A percentile compares a stretch with the other conserved stretches of the same genome.
These are phyloP conservation scores for Pisolithus albus DNA, from an alignment of 768 basidiomycete species.

Conservation along the genomic window DNA sequence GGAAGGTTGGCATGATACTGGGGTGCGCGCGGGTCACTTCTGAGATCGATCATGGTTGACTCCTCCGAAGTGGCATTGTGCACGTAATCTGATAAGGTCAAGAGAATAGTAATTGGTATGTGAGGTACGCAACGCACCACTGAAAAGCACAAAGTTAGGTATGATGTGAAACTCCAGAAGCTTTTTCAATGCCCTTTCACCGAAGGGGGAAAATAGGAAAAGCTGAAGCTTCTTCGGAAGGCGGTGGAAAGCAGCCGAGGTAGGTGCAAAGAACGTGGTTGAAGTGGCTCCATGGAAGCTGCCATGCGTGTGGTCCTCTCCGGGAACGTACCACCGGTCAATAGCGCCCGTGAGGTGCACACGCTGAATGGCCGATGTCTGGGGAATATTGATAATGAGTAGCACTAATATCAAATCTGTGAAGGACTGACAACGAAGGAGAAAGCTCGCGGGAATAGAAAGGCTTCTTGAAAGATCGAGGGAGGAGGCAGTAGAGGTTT, in stretches of 20 bases:
- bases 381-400: background rate
- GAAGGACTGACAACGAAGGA: slow-evolving; percentile 39
- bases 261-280: slow-evolving; percentile 50
- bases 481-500: slow-evolving; percentile 52
- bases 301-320: slow-evolving; percentile 30
- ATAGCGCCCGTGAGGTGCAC: slow-evolving; percentile 38
- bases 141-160: slow-evolving; percentile 42
- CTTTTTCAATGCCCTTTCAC: slow-evolving; percentile 43
- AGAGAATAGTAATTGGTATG: background rate
- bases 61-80: slow-evolving; percentile 6
- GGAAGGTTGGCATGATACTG: background rate
- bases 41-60: background rate
- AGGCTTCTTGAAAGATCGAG: slow-evolving; percentile 42
- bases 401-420: background rate
- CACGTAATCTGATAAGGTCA: slow-evolving; percentile 5
- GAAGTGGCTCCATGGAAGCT: slow-evolving; percentile 39
- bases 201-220: slow-evolving; percentile 59
- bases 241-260: slow-evolving; percentile 40
- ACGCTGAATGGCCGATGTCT: slow-evolving; percentile 56
- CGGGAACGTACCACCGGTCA: slow-evolving; percentile 40
- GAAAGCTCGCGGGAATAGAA: slow-evolving; percentile 36
- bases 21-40: background rate
- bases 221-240: slow-evolving; percentile 45
- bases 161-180: slow-evolving; percentile 54
- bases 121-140: slow-evolving; percentile 31